phyloP scores from a whole-genome alignment of 179 eudicot species.

The Gypsophila paniculata region DNA sequence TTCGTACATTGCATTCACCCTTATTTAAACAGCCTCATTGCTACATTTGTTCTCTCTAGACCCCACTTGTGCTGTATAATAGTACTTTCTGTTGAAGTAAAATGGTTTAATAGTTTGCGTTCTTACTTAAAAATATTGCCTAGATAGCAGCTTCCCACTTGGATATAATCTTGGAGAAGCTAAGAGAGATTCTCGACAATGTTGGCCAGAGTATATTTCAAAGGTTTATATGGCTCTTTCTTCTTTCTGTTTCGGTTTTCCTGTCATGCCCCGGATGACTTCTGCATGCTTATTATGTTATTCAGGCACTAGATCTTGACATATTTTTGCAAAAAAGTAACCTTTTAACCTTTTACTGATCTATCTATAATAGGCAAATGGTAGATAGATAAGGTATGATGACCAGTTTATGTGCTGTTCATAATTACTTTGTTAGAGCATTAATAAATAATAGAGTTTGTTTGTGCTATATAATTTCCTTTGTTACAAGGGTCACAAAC shows the following conservation, averaged over 20 bases:
- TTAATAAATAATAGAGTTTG: neutral
- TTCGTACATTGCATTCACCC: neutral
- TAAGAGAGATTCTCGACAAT: slow-evolving; percentile 78
- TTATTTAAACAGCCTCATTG: neutral
- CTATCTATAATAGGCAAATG: neutral
- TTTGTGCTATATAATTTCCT: neutral
- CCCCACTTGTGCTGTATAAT: neutral
- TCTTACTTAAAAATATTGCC: slow-evolving; percentile 17
- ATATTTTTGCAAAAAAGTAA: neutral
- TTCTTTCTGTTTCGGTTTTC: neutral
- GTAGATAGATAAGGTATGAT: neutral
- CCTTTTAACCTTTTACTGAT: neutral
- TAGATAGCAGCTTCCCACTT: slow-evolving; percentile 98
- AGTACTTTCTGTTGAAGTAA: neutral
- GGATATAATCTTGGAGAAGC: slow-evolving; percentile 92
- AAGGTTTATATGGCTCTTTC: slow-evolving; percentile 41
- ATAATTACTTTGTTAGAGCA: neutral
- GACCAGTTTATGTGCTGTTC: neutral
- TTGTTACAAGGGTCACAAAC: neutral
- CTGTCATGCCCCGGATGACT: neutral
- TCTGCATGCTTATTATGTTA: slow-evolving; percentile 2
- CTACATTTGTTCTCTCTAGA: slow-evolving; percentile 3
- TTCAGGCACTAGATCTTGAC: neutral
- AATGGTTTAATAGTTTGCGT: neutral
- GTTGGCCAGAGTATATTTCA: slow-evolving; percentile 76